Evolutionary conservation across 140 eudicot species (phyloP).

Genomic region (Oenanthe javanica): DNA sequence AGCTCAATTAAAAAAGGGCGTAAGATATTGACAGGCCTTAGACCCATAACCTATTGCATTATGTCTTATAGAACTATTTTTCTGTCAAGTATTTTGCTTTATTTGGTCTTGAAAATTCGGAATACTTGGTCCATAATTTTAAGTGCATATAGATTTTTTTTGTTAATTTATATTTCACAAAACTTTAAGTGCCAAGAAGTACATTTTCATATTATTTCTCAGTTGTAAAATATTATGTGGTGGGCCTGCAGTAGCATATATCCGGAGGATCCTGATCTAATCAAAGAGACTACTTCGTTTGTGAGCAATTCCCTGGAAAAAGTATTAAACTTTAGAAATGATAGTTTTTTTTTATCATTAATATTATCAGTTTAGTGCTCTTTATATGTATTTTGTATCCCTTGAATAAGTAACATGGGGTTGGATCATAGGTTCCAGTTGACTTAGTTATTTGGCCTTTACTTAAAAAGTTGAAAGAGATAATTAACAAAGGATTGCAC

Average conservation of each 20-base stretch:
- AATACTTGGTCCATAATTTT: background rate
- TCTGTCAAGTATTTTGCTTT: background rate
- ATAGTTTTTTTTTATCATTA: too few relatives aligned
- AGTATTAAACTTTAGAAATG: too few relatives aligned
- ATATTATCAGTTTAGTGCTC: too few relatives aligned
- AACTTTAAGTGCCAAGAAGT: background rate
- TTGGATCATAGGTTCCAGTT: background rate
- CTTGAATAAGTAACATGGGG: background rate
- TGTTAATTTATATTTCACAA: background rate
- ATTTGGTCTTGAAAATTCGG: background rate
- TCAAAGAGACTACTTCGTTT: too few relatives aligned
- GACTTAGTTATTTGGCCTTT: background rate
- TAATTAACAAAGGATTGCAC: background rate
- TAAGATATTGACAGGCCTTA: background rate
- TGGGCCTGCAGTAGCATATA: background rate
- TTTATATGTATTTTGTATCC: background rate
- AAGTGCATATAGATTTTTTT: background rate
- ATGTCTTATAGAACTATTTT: background rate
- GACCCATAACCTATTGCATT: too few relatives aligned
- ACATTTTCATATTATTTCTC: background rate
- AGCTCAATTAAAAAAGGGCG: conserved; percentile 15
- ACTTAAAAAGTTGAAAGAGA: background rate
- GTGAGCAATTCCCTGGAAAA: too few relatives aligned
- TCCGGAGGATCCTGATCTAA: too few relatives aligned
- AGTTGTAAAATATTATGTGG: background rate